These are phyloP conservation scores for Trametes gibbosa DNA, from an alignment of 768 basidiomycete species.

Conservation along the genomic window DNA sequence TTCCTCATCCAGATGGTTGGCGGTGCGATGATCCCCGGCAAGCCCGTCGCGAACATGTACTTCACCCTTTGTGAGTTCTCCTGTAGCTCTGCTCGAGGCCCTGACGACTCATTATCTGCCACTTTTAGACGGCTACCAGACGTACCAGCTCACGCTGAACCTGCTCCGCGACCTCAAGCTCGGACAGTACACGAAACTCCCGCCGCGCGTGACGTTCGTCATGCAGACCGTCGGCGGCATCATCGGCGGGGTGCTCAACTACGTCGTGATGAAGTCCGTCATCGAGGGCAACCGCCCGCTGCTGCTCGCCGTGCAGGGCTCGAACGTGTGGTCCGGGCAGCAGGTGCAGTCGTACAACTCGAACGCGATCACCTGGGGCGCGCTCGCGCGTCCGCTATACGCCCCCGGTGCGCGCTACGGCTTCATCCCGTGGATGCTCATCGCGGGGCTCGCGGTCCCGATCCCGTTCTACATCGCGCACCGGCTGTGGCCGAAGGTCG, in stretches of 20 bases:
- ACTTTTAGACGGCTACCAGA: constrained; percentile 38
- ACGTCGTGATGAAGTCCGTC: constrained; percentile 34
- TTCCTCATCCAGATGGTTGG: constrained; percentile 50
- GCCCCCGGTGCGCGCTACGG: constrained; percentile 46
- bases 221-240: constrained; percentile 56
- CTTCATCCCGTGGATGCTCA: constrained; percentile 44
- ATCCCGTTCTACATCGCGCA: constrained; percentile 53
- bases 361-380: constrained; percentile 55
- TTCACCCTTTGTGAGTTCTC: constrained; percentile 14
- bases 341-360: constrained; percentile 49
- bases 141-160: constrained; percentile 28
- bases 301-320: constrained; percentile 47
- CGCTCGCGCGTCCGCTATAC: constrained; percentile 46
- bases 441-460: constrained; percentile 49
- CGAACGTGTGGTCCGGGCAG: constrained; percentile 50
- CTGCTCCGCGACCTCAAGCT: constrained; percentile 59
- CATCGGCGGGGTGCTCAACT: constrained; percentile 44
- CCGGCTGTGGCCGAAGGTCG: constrained; percentile 40
- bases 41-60: constrained; percentile 49
- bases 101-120: neutral
- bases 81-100: neutral
- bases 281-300: constrained; percentile 39
- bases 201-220: constrained; percentile 59
- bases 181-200: constrained; percentile 53
- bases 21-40: constrained; percentile 46